phyloP scores from a whole-genome alignment of 257 asterid species.

The Ehretia macrophylla region DNA sequence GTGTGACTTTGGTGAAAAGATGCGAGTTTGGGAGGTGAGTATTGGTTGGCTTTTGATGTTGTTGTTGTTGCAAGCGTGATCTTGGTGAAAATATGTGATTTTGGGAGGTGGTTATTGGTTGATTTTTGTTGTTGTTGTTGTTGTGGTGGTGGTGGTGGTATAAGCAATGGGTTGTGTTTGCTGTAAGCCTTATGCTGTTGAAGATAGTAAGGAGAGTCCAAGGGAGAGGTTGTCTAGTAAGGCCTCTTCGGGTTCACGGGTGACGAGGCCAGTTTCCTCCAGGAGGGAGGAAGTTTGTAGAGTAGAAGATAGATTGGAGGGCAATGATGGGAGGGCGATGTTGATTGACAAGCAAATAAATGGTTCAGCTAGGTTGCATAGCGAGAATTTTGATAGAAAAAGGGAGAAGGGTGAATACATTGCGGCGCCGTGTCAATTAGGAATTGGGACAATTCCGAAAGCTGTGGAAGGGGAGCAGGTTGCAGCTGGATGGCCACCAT shows the following conservation, averaged over 20 bases:
- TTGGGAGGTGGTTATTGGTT: constrained; percentile 30
- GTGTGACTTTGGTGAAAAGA: constrained; percentile 21
- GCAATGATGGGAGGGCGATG: constrained; percentile 53
- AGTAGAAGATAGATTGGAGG: constrained; percentile 54
- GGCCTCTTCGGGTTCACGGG: constrained; percentile 42
- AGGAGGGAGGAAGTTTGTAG: constrained; percentile 55
- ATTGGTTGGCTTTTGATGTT: background rate
- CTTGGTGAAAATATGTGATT: constrained; percentile 25
- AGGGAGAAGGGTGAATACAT: constrained; percentile 58
- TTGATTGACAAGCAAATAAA: constrained; percentile 55
- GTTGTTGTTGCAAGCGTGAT: constrained; percentile 18
- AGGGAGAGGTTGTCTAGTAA: constrained; percentile 61
- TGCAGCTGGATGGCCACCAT: constrained; percentile 97
- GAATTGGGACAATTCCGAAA: constrained; percentile 39
- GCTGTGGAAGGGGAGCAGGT: constrained; percentile 79
- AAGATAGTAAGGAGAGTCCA: constrained; percentile 67
- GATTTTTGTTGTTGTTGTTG: too few species aligned
- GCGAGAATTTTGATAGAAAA: constrained; percentile 44
- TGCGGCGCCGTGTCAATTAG: constrained; percentile 42
- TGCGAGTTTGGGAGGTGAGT: constrained; percentile 40
- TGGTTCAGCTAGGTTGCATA: constrained; percentile 51
- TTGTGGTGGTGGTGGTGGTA: too few species aligned
- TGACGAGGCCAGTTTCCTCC: constrained; percentile 47
- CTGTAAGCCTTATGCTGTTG: constrained; percentile 77
- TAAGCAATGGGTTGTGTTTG: constrained; percentile 66